Evolutionary conservation across 371 early-diverging fungal genomes (phyloP).

Genomic region (Syncephalis plumigaleata): DNA sequence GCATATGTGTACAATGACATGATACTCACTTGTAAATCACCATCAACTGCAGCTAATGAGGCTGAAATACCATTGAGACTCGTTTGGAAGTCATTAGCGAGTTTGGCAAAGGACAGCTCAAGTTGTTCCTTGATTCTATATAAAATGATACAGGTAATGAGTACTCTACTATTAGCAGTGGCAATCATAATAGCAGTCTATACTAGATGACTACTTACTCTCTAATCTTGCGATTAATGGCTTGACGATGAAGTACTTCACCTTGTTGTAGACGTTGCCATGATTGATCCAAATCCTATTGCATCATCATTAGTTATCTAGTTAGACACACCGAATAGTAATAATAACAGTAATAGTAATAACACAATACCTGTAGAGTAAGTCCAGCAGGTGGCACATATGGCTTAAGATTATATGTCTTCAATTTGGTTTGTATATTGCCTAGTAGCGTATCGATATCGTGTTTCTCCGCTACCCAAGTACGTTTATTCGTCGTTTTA

Average conservation of each 20-base stretch:
- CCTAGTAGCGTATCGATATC: slow-evolving; percentile 75
- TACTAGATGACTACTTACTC: slow-evolving; percentile 33
- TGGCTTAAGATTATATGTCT: slow-evolving; percentile 75
- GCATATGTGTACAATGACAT: neutral
- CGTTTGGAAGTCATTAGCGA: slow-evolving; percentile 56
- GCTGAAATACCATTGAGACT: slow-evolving; percentile 45
- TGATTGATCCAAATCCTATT: slow-evolving; percentile 49
- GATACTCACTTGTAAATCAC: slow-evolving; percentile 34
- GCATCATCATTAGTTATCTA: neutral
- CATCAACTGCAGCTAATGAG: slow-evolving; percentile 42
- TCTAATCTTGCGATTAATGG: slow-evolving; percentile 63
- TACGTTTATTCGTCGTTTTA: slow-evolving; percentile 64
- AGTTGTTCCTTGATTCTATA: slow-evolving; percentile 61
- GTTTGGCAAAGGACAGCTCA: slow-evolving; percentile 46
- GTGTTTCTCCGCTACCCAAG: slow-evolving; percentile 80
- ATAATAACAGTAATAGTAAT: neutral
- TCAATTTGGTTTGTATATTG: slow-evolving; percentile 87
- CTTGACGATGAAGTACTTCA: slow-evolving; percentile 60
- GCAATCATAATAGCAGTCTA: too few relatives aligned
- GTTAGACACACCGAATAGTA: neutral
- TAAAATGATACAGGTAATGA: neutral
- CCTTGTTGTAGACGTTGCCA: slow-evolving; percentile 53
- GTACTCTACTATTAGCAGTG: neutral
- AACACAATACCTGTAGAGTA: slow-evolving; percentile 23
- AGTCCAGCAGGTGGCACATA: slow-evolving; percentile 69